A percentile compares a stretch with the other conserved stretches of the same genome.
These are phyloP conservation scores for Xylaria digitata DNA, from an alignment of 2,329 filamentous ascomycete species.

Conservation along the genomic window DNA sequence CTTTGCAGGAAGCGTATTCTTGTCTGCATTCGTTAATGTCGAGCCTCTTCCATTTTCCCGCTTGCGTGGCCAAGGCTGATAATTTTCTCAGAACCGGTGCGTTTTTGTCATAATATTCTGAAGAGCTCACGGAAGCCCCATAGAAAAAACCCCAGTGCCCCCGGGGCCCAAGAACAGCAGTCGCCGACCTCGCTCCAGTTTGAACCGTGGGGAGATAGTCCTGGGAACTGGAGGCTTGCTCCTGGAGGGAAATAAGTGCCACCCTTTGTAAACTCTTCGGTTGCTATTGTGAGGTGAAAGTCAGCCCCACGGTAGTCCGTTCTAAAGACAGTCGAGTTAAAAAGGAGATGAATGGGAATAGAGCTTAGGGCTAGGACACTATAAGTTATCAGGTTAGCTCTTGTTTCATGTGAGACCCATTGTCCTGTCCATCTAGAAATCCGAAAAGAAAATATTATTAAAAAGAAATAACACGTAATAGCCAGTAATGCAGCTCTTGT, in stretches of 20 bases:
- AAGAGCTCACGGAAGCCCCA: background rate
- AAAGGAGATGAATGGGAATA: slow-evolving; percentile 48
- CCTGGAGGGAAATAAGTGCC: slow-evolving; percentile 25
- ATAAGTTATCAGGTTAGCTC: background rate
- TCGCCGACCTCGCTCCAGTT: too few species aligned
- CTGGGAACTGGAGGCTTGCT: slow-evolving; percentile 11
- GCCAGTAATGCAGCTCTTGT: too few species aligned
- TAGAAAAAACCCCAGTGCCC: too few species aligned
- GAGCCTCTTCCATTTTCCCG: background rate
- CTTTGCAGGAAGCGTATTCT: background rate
- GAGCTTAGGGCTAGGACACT: slow-evolving; percentile 32
- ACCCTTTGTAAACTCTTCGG: slow-evolving; percentile 19
- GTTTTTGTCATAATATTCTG: background rate
- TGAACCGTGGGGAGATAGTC: background rate
- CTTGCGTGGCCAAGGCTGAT: background rate
- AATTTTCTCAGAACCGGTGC: background rate
- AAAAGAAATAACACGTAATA: background rate
- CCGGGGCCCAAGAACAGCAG: too few species aligned
- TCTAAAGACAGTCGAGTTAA: slow-evolving; percentile 47
- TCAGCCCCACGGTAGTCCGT: slow-evolving; percentile 21
- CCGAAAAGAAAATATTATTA: too few species aligned
- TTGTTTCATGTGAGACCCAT: too few species aligned
- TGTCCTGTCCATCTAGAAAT: too few species aligned
- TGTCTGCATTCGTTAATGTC: background rate
- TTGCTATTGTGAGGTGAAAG: slow-evolving; percentile 27